Evolutionary conservation across 2,329 filamentous ascomycete species (phyloP), one percentile per base, ranked within the genome.

Genomic region (Dactylonectria macrodidyma): DNA sequence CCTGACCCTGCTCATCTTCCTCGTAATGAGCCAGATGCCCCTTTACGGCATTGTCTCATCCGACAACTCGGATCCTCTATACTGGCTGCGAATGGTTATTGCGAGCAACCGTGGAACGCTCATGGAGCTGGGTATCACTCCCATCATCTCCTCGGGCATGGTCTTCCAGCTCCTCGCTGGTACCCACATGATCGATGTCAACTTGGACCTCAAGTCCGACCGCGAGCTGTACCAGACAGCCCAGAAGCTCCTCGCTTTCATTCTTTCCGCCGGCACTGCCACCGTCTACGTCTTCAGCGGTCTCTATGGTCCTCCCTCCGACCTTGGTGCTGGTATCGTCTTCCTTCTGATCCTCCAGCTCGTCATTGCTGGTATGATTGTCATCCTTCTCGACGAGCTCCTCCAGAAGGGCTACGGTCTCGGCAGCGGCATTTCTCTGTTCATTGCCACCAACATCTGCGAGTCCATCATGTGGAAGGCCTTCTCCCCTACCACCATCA

Each of bases 381-480:
- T 99, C 84, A 98, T 99, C 83, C 93, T 99, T 68, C 93, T 99
- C 67, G 96, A 99, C 79, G 96, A 99, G 89, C 92, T 99, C 68
- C 92, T 99, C 78, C 97, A 99, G 87, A 99, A 99, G 91, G 96
- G 96, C 76, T 99, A 99, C 80, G 96, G 96, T 84, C 92, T 99
- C 73, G 96, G 96, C 84, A 97, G 94, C 81, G 96, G 96, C 86
- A 99, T 99, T 83, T 98, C 95, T 55, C 93, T 99, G 73, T 99
- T 99, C 90, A 99, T 99, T 81, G 96, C 96, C 75, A 99, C 96
- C 87, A 98, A 98, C 90, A 98, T 99, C 80, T 99, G 96, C 93
- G 96, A 99, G 89, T 98, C 95, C 65, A 99, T 99, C 84, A 93
- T 99, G 87, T 99, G 96, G 96, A 98, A 98, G 90, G 96, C 97